These are phyloP conservation scores for Postia placenta DNA, from an alignment of 768 basidiomycete genomes.

Conservation along the genomic window DNA sequence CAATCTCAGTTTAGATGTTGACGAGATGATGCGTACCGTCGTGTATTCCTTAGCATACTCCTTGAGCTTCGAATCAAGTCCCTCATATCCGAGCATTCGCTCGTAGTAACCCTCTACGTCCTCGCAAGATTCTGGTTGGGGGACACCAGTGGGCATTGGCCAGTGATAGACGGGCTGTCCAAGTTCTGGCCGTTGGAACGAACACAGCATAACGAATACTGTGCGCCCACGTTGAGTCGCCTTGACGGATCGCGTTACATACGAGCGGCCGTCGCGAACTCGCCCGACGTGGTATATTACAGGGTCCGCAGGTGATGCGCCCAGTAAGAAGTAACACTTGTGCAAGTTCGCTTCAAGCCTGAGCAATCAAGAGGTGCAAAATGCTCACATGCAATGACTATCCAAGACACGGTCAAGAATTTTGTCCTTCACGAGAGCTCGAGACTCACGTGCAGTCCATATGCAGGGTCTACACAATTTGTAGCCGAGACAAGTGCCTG, in stretches of 20 bases:
- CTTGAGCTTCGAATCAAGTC: conserved; percentile 23
- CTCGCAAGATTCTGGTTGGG: conserved; percentile 56
- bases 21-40: conserved; percentile 14
- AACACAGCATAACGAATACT: conserved; percentile 68
- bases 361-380: no score
- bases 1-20: background rate
- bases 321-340: conserved; percentile 81
- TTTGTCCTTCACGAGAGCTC: background rate
- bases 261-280: conserved; percentile 69
- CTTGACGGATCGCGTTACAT: conserved; percentile 50
- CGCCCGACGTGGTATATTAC: conserved; percentile 77
- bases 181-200: conserved; percentile 76
- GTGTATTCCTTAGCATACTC: conserved; percentile 20
- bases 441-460: conserved; percentile 62
- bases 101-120: conserved; percentile 42
- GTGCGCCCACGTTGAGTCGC: conserved; percentile 41
- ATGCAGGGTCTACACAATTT: conserved; percentile 59
- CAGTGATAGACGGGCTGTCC: conserved; percentile 67
- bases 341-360: background rate
- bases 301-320: conserved; percentile 66
- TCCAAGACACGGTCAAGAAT: background rate
- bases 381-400: conserved; percentile 46
- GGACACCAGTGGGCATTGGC: conserved; percentile 53
- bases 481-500: conserved; percentile 82
- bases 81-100: conserved; percentile 19